phyloP scores from a whole-genome alignment of 2,329 filamentous ascomycete genomes.

The Colletotrichum endophyticum region DNA sequence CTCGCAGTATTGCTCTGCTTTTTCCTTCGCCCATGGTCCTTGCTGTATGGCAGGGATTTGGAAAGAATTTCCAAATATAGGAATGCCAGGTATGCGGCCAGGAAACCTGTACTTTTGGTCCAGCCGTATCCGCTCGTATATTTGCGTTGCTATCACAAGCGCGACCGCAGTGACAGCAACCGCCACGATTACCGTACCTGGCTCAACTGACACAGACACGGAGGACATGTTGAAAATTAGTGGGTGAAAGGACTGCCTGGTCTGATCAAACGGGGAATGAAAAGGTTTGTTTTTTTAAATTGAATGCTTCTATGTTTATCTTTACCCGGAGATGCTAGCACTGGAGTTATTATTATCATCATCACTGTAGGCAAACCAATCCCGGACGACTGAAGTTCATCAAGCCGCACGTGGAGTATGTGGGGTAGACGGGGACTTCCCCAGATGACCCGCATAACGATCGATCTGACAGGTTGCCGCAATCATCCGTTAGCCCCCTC shows the following conservation, averaged over 20 bases:
- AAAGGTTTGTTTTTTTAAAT: background rate
- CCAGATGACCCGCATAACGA: background rate
- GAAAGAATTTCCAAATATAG: background rate
- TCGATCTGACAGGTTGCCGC: background rate
- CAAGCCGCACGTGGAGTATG: background rate
- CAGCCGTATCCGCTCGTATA: background rate
- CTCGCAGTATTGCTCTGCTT: background rate
- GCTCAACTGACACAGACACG: background rate
- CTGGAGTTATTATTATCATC: background rate
- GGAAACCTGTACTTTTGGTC: background rate
- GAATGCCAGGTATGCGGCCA: background rate
- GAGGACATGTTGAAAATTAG: background rate
- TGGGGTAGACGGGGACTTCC: background rate
- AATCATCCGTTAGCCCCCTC: background rate
- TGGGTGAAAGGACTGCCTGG: background rate
- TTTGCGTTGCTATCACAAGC: background rate
- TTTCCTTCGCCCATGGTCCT: background rate
- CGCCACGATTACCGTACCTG: background rate
- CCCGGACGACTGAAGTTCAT: background rate
- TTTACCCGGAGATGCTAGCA: background rate
- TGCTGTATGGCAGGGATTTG: background rate
- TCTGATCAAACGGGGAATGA: background rate
- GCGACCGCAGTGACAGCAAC: background rate
- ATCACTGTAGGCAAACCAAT: background rate
- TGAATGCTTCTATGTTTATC: background rate